Evolutionary conservation across 1,284 basidiomycete genomes (phyloP).

Genomic region (Calocybe gambosa): DNA sequence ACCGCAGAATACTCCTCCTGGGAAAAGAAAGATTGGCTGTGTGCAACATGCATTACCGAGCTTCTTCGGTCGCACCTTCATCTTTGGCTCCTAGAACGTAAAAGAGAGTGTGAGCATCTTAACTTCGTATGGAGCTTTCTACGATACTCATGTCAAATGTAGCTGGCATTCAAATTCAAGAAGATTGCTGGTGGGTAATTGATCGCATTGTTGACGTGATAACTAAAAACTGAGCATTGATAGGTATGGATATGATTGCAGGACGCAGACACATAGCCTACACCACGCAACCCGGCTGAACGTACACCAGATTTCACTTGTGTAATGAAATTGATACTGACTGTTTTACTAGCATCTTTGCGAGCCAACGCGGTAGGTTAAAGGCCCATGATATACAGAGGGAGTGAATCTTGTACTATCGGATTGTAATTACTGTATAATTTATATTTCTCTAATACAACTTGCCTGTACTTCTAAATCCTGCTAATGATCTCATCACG

Average conservation of each 20-base stretch:
- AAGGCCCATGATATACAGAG: background rate
- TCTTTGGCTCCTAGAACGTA: slow-evolving; percentile 24
- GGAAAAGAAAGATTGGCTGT: slow-evolving; percentile 29
- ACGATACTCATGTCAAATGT: background rate
- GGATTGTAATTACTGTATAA: too few species aligned
- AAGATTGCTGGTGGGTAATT: slow-evolving; percentile 23
- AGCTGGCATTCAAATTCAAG: slow-evolving; percentile 15
- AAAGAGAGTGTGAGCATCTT: slow-evolving; percentile 14
- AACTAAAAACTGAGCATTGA: background rate
- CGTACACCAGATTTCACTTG: slow-evolving; percentile 12
- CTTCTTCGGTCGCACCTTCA: slow-evolving; percentile 25
- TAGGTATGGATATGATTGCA: slow-evolving; percentile 28
- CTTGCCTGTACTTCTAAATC: too few species aligned
- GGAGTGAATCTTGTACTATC: background rate
- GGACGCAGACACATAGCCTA: slow-evolving; percentile 22
- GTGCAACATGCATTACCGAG: slow-evolving; percentile 22
- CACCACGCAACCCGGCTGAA: slow-evolving; percentile 24
- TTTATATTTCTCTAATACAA: too few species aligned
- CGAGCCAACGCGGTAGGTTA: slow-evolving; percentile 15
- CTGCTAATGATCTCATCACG: too few species aligned
- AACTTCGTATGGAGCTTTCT: background rate
- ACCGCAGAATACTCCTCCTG: slow-evolving; percentile 21
- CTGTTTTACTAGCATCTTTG: slow-evolving; percentile 18
- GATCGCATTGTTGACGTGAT: background rate
- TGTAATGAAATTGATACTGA: background rate